Percentiles rank a stretch among this genome's conserved stretches.
Evolutionary conservation across 2,329 filamentous ascomycete genomes (phyloP).

Genomic region (Gremmenia infestans): DNA sequence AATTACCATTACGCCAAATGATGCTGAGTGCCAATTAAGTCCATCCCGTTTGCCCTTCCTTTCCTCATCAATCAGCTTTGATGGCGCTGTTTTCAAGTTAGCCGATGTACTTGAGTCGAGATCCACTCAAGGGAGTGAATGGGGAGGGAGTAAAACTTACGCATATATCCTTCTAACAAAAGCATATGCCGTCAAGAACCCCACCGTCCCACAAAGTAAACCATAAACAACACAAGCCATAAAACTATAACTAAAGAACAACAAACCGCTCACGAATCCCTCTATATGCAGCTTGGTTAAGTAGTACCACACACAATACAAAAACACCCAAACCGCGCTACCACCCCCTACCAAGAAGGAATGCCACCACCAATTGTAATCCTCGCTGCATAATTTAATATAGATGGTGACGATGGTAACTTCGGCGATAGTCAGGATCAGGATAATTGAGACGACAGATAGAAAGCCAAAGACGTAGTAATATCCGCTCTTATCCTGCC

Average conservation of each 20-base stretch:
- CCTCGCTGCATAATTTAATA: slow-evolving; percentile 76
- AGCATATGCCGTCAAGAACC: slow-evolving; percentile 76
- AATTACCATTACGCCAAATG: neutral
- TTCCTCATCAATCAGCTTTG: slow-evolving; percentile 17
- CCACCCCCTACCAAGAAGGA: slow-evolving; percentile 75
- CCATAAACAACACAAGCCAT: slow-evolving; percentile 79
- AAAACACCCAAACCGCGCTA: slow-evolving; percentile 75
- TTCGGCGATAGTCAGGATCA: slow-evolving; percentile 74
- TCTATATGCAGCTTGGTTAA: slow-evolving; percentile 73
- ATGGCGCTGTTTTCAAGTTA: slow-evolving; percentile 17
- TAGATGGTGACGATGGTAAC: slow-evolving; percentile 82
- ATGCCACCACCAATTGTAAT: slow-evolving; percentile 92
- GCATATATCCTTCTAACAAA: slow-evolving; percentile 82
- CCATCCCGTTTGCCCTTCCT: neutral
- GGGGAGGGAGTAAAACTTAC: slow-evolving; percentile 40
- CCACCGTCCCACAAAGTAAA: slow-evolving; percentile 75
- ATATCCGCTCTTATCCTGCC: slow-evolving; percentile 87
- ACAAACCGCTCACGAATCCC: slow-evolving; percentile 70
- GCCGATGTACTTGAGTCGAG: neutral
- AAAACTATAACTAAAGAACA: slow-evolving; percentile 84
- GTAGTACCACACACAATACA: slow-evolving; percentile 83
- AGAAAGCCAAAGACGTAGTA: slow-evolving; percentile 91
- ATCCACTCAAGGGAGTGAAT: neutral
- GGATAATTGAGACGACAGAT: slow-evolving; percentile 65
- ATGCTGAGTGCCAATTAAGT: neutral